Evolutionary conservation across 139 green algal genomes (phyloP).

Genomic region (Edaphochlamys debaryana): DNA sequence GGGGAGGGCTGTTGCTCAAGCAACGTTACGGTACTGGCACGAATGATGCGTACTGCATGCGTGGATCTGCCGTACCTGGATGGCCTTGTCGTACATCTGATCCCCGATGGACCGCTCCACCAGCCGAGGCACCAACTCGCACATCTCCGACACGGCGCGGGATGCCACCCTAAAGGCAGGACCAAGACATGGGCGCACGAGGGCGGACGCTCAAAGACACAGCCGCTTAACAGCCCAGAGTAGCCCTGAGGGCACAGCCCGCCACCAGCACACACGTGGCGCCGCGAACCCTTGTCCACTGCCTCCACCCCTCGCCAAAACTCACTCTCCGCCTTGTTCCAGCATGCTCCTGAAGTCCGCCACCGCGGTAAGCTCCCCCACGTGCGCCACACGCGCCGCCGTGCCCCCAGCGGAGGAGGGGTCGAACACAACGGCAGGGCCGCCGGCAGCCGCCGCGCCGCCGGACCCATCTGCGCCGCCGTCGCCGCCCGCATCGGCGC

Average conservation of each 20-base stretch:
- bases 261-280: no score
- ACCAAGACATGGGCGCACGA: not conserved
- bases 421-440: not conserved
- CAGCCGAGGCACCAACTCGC: not conserved
- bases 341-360: constrained; percentile 29
- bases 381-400: not conserved
- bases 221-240: not conserved
- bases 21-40: not conserved
- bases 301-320: no score
- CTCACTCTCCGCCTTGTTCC: constrained; percentile 14
- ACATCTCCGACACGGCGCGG: not conserved
- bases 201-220: not conserved
- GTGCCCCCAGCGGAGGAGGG: not conserved
- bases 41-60: no score
- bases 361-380: constrained; percentile 6
- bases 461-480: not conserved
- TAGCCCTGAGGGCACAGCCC: no score
- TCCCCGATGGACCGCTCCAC: constrained; percentile 7
- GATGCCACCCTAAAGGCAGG: not conserved
- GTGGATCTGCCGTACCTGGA: not conserved
- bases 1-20: not conserved
- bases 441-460: not conserved
- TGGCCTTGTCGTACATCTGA: constrained; percentile 22
- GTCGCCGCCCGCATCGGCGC: not conserved
- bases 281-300: no score